Base-by-base conservation (phyloP, 768 basidiomycete species). In the Phaffia australis region DNA sequence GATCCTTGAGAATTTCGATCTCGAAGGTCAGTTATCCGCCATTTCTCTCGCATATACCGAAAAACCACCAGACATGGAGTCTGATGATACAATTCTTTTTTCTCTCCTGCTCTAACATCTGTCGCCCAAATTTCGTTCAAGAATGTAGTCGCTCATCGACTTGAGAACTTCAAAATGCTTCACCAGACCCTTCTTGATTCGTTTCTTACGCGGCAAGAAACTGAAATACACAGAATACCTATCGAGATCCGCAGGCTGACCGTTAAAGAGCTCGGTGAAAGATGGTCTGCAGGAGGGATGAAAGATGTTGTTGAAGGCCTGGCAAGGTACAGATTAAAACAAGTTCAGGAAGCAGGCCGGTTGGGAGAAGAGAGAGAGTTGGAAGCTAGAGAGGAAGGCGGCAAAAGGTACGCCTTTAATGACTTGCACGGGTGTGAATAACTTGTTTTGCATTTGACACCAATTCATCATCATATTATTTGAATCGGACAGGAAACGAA, bases 1-100 rank as follows among this genome's bases (percentile, higher is more conserved):
- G 9, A 52, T 76, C 58, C 64, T 77, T 42, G 74, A 75, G 4
- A 76, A 77, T 69, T 74, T 76, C 61, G 76, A 77, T 64, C 71
- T 76, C 0, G 76, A 77, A 69, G 72, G 76, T 75, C 60, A 42
- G 75, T 73, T 1, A 0, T 21, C 3, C 5, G 23, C 50, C 6
- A 23, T 2, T 6, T 27, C n/a, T 25, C 46, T 23, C 21, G 6
- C 25, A 4, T 3, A 11, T 18, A 42, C 35, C 35, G 4, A 14
- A 42, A n/a, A 42, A 4, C 11, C 35, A 42, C 11, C 11, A 42
- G 35, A 11, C 35, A 42, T 42, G 11, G 35, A 42, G 35, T 42
- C 4, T 5, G 35, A 42, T 42, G 35, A 42, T 42, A n/a, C 11
- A 11, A 42, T 42, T 48, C n/a, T 42, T 49, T 47, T 18, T 63